Percentiles rank a stretch among this genome's conserved stretches.
These are phyloP conservation scores for Begonia loranthoides DNA, from an alignment of 306 rosid species.

Conservation along the genomic window DNA sequence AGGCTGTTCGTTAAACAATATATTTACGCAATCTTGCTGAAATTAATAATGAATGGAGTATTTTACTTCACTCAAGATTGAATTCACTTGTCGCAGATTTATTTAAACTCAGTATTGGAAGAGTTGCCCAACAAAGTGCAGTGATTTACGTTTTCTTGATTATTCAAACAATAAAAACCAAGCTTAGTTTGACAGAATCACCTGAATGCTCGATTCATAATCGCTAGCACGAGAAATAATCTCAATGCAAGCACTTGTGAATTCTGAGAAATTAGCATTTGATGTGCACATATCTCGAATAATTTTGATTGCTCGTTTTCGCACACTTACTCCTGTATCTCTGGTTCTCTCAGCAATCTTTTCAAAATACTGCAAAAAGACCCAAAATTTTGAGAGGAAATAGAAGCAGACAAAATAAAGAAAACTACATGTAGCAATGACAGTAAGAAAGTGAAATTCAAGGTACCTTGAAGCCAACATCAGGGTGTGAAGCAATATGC, in stretches of 20 bases:
- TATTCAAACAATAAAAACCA: background rate
- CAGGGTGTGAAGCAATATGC: slow-evolving; percentile 98
- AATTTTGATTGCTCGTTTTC: slow-evolving; percentile 92
- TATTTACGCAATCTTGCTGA: too few species aligned
- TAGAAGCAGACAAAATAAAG: slow-evolving; percentile 1
- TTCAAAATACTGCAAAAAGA: slow-evolving; percentile 68
- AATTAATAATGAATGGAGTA: too few species aligned
- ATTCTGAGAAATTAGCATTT: slow-evolving; percentile 65
- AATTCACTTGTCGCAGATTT: too few species aligned
- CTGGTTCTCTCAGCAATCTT: slow-evolving; percentile 89
- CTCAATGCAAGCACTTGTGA: slow-evolving; percentile 79
- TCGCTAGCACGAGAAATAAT: slow-evolving; percentile 85
- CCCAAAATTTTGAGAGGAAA: slow-evolving; percentile 4
- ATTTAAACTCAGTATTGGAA: too few species aligned
- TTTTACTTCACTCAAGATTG: too few species aligned
- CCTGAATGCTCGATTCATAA: slow-evolving; percentile 94
- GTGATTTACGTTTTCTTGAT: too few species aligned
- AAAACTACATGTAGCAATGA: background rate
- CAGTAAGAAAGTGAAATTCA: slow-evolving; percentile 7
- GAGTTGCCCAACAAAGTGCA: too few species aligned
- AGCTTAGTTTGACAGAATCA: slow-evolving; percentile 15
- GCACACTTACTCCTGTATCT: slow-evolving; percentile 95
- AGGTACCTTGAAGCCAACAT: slow-evolving; percentile 91
- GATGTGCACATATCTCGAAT: slow-evolving; percentile 96
- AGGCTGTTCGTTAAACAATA: too few species aligned